Evolutionary conservation across 164 flowering plant genomes (phyloP).

Genomic region (Stephania japonica): DNA sequence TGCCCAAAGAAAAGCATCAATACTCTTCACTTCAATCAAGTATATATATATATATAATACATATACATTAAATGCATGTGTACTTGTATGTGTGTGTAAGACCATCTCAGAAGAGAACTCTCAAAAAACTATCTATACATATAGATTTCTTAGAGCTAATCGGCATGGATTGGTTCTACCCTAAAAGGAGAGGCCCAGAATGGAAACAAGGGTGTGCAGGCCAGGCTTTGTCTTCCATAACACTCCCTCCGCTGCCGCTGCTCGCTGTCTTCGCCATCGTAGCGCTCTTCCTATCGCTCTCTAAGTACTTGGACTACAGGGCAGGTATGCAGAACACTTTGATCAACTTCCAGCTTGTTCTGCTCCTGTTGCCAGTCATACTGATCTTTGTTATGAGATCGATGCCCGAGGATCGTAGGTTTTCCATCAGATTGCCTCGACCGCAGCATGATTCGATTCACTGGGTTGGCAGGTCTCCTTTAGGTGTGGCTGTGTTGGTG

Average conservation of each 20-base stretch:
- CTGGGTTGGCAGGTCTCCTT: slow-evolving; percentile 37
- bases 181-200: slow-evolving; percentile 44
- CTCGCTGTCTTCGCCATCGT: slow-evolving; percentile 50
- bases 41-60: too few relatives aligned
- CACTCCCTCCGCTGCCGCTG: slow-evolving; percentile 53
- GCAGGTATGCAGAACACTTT: slow-evolving; percentile 25
- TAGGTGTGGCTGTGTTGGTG: slow-evolving; percentile 51
- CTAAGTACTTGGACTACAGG: slow-evolving; percentile 34
- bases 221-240: slow-evolving; percentile 39
- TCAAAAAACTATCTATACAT: too few relatives aligned
- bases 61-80: too few relatives aligned
- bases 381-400: slow-evolving; percentile 29
- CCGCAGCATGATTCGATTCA: slow-evolving; percentile 9
- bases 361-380: slow-evolving; percentile 39
- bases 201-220: slow-evolving; percentile 62
- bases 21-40: too few relatives aligned
- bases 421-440: slow-evolving; percentile 13
- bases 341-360: slow-evolving; percentile 32
- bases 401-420: slow-evolving; percentile 14
- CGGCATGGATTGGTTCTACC: slow-evolving; percentile 37
- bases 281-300: slow-evolving; percentile 41
- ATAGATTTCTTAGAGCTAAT: neutral
- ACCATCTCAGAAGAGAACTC: too few relatives aligned
- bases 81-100: too few relatives aligned
- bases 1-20: neutral